A percentile compares a stretch with the other conserved stretches of the same genome.
Conservation (phyloP, 2,329 filamentous ascomycete genomes). For the Drechslerella coelobrocha region DNA sequence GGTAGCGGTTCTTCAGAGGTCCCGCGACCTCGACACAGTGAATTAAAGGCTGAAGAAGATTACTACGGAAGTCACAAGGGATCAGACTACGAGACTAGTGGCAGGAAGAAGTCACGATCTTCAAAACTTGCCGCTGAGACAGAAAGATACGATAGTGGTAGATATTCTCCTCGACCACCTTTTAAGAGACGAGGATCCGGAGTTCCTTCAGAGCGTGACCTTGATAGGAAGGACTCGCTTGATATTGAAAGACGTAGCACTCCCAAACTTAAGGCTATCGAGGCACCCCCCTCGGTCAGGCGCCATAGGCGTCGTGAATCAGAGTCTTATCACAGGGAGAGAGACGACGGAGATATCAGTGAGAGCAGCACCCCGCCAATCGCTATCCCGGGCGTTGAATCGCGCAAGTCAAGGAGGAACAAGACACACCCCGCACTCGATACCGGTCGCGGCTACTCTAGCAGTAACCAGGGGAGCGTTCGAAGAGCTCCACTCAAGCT, state of each 20-base stretch:
- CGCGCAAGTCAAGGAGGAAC: slow-evolving; percentile 22
- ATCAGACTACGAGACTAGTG: slow-evolving; percentile 41
- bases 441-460: slow-evolving; percentile 27
- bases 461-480: slow-evolving; percentile 22
- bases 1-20: slow-evolving; percentile 41
- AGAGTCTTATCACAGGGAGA: slow-evolving; percentile 38
- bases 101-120: slow-evolving; percentile 28
- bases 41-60: slow-evolving; percentile 45
- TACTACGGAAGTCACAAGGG: slow-evolving; percentile 45
- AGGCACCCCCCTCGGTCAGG: slow-evolving; percentile 28
- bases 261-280: slow-evolving; percentile 47
- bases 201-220: slow-evolving; percentile 38
- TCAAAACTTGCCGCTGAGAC: slow-evolving; percentile 34
- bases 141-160: slow-evolving; percentile 31
- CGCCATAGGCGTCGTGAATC: slow-evolving; percentile 43
- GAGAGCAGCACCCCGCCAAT: slow-evolving; percentile 45
- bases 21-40: slow-evolving; percentile 34
- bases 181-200: slow-evolving; percentile 37
- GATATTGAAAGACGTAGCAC: slow-evolving; percentile 41
- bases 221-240: slow-evolving; percentile 31
- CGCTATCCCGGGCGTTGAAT: slow-evolving; percentile 35
- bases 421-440: slow-evolving; percentile 36
- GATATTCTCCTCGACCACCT: slow-evolving; percentile 38
- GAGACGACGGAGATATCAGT: slow-evolving; percentile 44
- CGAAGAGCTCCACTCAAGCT: slow-evolving; percentile 28